These are phyloP conservation scores for Mytilinidion resinicola DNA, from an alignment of 495 filamentous ascomycete genomes.

Conservation along the genomic window DNA sequence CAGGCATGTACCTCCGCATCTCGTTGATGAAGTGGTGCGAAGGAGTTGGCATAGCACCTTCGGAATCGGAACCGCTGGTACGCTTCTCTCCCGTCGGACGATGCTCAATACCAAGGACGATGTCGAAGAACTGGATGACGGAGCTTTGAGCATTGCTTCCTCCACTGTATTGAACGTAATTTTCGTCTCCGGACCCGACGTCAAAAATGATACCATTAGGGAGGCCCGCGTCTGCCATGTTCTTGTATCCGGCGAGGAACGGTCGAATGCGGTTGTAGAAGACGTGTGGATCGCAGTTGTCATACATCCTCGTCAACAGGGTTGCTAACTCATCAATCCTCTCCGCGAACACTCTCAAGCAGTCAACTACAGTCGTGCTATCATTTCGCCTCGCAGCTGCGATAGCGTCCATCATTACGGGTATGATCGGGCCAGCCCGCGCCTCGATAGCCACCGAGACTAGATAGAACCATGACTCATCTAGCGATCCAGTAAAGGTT, in stretches of 20 bases:
- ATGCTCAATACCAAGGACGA: constrained; percentile 86
- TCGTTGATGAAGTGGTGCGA: constrained; percentile 90
- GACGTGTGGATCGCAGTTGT: constrained; percentile 83
- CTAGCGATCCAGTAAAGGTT: constrained; percentile 90
- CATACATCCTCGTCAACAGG: constrained; percentile 78
- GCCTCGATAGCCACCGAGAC: constrained; percentile 95
- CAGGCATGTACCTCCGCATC: constrained; percentile 97
- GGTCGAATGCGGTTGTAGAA: constrained; percentile 94
- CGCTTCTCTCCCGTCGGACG: constrained; percentile 71
- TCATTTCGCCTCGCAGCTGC: constrained; percentile 69
- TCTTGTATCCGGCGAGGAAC: constrained; percentile 91
- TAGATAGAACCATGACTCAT: constrained; percentile 98
- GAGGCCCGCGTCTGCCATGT: constrained; percentile 89
- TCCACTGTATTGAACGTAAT: constrained; percentile 74
- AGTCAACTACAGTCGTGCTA: constrained; percentile 61
- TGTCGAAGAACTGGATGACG: constrained; percentile 89
- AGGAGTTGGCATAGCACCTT: constrained; percentile 44
- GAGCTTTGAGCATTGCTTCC: constrained; percentile 96
- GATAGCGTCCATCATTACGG: constrained; percentile 83
- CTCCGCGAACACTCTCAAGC: constrained; percentile 73
- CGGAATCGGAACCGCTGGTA: constrained; percentile 36
- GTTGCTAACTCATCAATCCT: constrained; percentile 73
- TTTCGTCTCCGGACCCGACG: constrained; percentile 56
- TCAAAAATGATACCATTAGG: constrained; percentile 85
- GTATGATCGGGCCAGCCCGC: constrained; percentile 78